Percentiles rank a stretch among this genome's conserved stretches.
Evolutionary conservation across 345 rosid species (phyloP).

Genomic region (Jatropha curcas): DNA sequence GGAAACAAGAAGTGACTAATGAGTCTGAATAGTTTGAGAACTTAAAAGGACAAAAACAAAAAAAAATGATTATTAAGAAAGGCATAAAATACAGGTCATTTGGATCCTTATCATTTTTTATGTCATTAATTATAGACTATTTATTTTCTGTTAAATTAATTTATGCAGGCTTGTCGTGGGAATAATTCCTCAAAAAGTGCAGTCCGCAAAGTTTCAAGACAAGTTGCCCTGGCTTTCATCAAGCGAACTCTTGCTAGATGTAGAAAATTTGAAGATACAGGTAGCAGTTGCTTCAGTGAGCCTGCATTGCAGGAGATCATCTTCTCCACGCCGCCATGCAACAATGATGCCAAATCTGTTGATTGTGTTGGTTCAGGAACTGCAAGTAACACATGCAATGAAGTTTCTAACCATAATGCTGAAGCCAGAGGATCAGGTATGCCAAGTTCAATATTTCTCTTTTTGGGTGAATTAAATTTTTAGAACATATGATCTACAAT

Average conservation of each 20-base stretch:
- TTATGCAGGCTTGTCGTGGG: slow-evolving; percentile 73
- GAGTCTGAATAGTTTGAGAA: background rate
- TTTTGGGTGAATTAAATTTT: background rate
- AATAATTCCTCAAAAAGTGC: slow-evolving; percentile 57
- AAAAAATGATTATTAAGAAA: background rate
- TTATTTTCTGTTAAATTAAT: slow-evolving; percentile 5
- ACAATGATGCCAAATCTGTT: slow-evolving; percentile 73
- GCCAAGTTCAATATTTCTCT: slow-evolving; percentile 5
- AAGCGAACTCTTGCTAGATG: slow-evolving; percentile 78
- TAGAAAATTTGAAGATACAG: slow-evolving; percentile 69
- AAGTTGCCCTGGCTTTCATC: slow-evolving; percentile 67
- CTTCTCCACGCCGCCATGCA: slow-evolving; percentile 58
- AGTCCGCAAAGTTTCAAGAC: slow-evolving; percentile 71
- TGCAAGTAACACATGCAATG: slow-evolving; percentile 83
- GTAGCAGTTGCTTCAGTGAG: slow-evolving; percentile 76
- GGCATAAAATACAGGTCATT: background rate
- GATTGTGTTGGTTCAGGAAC: slow-evolving; percentile 96
- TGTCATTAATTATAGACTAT: background rate
- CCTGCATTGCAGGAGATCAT: slow-evolving; percentile 68
- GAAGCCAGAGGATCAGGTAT: slow-evolving; percentile 89
- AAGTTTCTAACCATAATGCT: slow-evolving; percentile 61
- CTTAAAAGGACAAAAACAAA: background rate
- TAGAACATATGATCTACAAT: background rate
- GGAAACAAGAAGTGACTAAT: too few relatives aligned
- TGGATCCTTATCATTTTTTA: too few relatives aligned